Evolutionary conservation across 78 protist species (phyloP).

Genomic region (Bigelowiella natans): DNA sequence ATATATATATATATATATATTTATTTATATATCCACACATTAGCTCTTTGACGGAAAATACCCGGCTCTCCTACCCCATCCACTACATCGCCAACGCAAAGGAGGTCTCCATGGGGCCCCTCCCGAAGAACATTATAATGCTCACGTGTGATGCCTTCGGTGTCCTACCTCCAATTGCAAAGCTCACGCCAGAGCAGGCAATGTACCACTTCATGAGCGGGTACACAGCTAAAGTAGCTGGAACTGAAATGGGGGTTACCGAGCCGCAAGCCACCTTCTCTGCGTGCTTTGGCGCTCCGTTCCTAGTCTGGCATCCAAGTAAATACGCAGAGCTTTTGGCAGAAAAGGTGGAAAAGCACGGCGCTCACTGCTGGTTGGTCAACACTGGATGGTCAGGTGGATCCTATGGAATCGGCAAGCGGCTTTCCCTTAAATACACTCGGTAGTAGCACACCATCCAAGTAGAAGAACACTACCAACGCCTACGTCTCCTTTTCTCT

Average conservation of each 20-base stretch:
- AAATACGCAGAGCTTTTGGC: slow-evolving; percentile 81
- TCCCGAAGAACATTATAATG: slow-evolving; percentile 81
- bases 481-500: too few species aligned
- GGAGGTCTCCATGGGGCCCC: slow-evolving; percentile 54
- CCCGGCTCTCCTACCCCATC: slow-evolving; percentile 87
- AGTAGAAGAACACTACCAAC: too few species aligned
- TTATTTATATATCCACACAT: background rate
- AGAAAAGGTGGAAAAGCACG: slow-evolving; percentile 52
- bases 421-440: background rate
- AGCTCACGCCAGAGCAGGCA: slow-evolving; percentile 71
- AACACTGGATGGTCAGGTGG: slow-evolving; percentile 43
- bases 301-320: slow-evolving; percentile 84
- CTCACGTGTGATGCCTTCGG: slow-evolving; percentile 94
- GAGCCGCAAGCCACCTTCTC: slow-evolving; percentile 88
- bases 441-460: too few species aligned
- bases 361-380: slow-evolving; percentile 11
- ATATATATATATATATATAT: background rate
- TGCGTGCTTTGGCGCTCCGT: slow-evolving; percentile 82
- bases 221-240: slow-evolving; percentile 89
- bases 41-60: slow-evolving; percentile 71
- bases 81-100: slow-evolving; percentile 63
- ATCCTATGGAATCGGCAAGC: background rate
- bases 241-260: slow-evolving; percentile 84
- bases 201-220: slow-evolving; percentile 88
- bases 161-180: slow-evolving; percentile 80